Percentiles rank a stretch among this genome's conserved stretches.
These are phyloP conservation scores for Russula abietina DNA, from an alignment of 768 basidiomycete genomes.

Conservation along the genomic window DNA sequence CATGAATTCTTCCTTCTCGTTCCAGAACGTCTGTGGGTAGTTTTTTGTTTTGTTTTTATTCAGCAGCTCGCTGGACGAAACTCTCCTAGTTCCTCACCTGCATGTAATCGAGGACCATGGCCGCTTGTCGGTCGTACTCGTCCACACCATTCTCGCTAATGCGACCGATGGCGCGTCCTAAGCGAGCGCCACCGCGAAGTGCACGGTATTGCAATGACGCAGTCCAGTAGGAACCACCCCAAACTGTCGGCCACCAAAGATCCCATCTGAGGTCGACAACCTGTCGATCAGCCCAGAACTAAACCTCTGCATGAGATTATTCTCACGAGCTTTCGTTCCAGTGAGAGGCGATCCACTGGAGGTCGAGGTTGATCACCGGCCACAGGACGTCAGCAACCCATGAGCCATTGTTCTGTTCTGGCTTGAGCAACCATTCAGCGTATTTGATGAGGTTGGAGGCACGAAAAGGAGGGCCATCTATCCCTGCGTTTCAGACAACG, in stretches of 20 bases:
- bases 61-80: neutral
- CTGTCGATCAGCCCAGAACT: neutral
- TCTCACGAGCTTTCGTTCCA: slow-evolving; percentile 20
- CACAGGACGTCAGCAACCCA: slow-evolving; percentile 16
- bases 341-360: slow-evolving; percentile 19
- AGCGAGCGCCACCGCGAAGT: slow-evolving; percentile 22
- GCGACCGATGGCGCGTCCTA: slow-evolving; percentile 13
- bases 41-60: neutral
- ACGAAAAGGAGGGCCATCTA: slow-evolving; percentile 21
- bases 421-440: slow-evolving; percentile 17
- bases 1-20: slow-evolving; percentile 19
- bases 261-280: slow-evolving; percentile 2
- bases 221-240: slow-evolving; percentile 22
- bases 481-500: neutral
- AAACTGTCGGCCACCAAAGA: slow-evolving; percentile 21
- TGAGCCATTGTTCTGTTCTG: slow-evolving; percentile 17
- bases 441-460: slow-evolving; percentile 11
- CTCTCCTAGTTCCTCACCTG: neutral
- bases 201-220: slow-evolving; percentile 21
- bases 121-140: slow-evolving; percentile 12
- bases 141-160: neutral
- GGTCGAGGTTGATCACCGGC: slow-evolving; percentile 22
- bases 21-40: slow-evolving; percentile 17
- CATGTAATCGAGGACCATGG: slow-evolving; percentile 20
- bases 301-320: neutral